phyloP scores from a whole-genome alignment of 768 basidiomycete genomes.

The Vishniacozyma victoriae region DNA sequence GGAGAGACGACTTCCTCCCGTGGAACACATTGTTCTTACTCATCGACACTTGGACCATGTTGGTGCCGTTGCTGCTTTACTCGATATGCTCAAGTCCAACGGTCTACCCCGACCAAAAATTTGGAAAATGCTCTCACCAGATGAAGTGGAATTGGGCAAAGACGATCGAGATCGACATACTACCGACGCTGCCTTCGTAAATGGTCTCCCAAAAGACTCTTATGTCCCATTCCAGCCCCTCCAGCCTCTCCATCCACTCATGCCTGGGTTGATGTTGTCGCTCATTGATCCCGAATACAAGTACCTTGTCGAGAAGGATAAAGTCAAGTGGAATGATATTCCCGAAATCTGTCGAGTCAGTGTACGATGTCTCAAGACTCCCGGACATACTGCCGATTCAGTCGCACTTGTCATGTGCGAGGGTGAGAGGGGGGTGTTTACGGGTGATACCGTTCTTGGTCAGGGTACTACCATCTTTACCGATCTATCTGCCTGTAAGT shows the following conservation, averaged over 20 bases:
- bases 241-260: slow-evolving; percentile 36
- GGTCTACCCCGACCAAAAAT: slow-evolving; percentile 50
- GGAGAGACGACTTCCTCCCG: slow-evolving; percentile 49
- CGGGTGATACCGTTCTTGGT: slow-evolving; percentile 84
- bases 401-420: slow-evolving; percentile 64
- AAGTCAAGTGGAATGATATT: slow-evolving; percentile 36
- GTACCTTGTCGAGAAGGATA: slow-evolving; percentile 33
- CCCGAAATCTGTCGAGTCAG: slow-evolving; percentile 35
- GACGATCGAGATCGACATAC: slow-evolving; percentile 23
- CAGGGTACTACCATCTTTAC: slow-evolving; percentile 86
- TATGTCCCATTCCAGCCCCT: slow-evolving; percentile 33
- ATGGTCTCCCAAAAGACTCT: slow-evolving; percentile 26
- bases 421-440: slow-evolving; percentile 69
- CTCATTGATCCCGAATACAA: slow-evolving; percentile 37
- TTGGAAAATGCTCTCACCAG: slow-evolving; percentile 41
- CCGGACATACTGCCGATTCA: slow-evolving; percentile 86
- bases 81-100: slow-evolving; percentile 59
- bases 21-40: slow-evolving; percentile 86
- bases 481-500: slow-evolving; percentile 59
- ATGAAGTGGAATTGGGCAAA: slow-evolving; percentile 23
- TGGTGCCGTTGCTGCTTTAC: slow-evolving; percentile 65
- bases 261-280: slow-evolving; percentile 38
- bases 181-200: slow-evolving; percentile 26
- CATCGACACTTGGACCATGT: slow-evolving; percentile 88
- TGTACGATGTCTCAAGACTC: slow-evolving; percentile 71